Evolutionary conservation across 164 flowering plant species (phyloP).

Genomic region (Umbilicus rupestris): DNA sequence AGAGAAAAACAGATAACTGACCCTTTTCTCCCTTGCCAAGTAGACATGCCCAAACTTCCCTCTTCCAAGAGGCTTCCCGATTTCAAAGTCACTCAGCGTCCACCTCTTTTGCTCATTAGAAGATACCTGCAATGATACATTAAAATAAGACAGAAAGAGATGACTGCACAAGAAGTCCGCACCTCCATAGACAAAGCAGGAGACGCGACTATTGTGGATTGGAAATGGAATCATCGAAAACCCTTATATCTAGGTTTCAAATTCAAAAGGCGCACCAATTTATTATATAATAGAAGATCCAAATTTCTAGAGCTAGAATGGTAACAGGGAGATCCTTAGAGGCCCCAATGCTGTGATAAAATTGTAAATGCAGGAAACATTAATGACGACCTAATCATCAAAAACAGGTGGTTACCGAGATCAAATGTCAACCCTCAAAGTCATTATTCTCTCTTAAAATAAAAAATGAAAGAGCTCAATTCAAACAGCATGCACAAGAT

Average conservation of each 20-base stretch:
- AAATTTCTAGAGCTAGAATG: too few relatives aligned
- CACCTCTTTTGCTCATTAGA: conserved; percentile 55
- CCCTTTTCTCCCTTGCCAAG: conserved; percentile 90
- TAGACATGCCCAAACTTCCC: conserved; percentile 98
- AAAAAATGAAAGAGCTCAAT: background rate
- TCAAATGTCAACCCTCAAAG: background rate
- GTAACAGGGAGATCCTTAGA: too few relatives aligned
- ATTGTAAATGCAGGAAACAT: background rate
- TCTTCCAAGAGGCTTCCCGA: conserved; percentile 96
- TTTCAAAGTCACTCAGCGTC: conserved; percentile 84
- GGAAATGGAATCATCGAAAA: background rate
- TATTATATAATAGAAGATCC: too few relatives aligned
- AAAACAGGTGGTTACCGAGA: background rate
- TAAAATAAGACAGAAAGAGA: background rate
- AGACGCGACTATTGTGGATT: background rate
- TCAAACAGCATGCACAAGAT: too few relatives aligned
- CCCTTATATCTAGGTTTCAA: background rate
- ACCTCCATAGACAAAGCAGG: background rate
- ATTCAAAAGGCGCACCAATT: background rate
- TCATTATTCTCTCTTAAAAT: background rate
- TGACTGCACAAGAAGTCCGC: background rate
- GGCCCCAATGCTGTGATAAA: background rate
- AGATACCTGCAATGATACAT: conserved; percentile 40
- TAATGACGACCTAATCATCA: background rate
- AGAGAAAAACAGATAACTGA: conserved; percentile 9